Base-by-base conservation (phyloP, 164 flowering plant genomes). In the Nymphaea colorata region DNA sequence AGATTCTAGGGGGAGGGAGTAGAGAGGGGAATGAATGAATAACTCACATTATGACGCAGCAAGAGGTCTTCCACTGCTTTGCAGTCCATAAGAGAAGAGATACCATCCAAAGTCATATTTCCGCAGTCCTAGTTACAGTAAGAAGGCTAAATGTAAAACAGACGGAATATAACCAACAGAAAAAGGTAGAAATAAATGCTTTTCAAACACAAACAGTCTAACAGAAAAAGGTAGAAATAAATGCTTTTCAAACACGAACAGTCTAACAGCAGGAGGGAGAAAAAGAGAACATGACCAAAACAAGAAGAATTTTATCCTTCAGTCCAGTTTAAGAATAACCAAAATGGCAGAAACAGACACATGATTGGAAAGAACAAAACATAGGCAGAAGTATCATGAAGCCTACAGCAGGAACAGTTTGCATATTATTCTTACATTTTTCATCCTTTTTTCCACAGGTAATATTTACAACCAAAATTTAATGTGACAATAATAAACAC, bases 1-100 rank as follows among this genome's bases (percentile, higher is more conserved):
- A 25, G 36, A 25, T 25, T 25, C 36, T 25, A 25, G 36, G 36
- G 36, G 36, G 36, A 25, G 36, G 36, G 36, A 25, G 36, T 25
- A 25, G 36, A 25, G 36, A 25, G 36, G 36, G 36, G 36, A 25
- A 25, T 0, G 36, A 25, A 25, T 25, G 18, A 51, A 65, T 44
- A 44, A 70, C 91, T 88, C 75, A 90, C 96, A 76, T 76, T 88
- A 75, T 90, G 96, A 41, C 90, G 88, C 74, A 90, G 76, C 59
- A 73, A 68, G 47, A 90, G 80, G 75, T 84, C 87, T 82, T 88
- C 89, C 75, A 90, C 78, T 51, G 89, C 92, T 68, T 44, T 70
- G 77, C 94, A 90, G 66, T 80, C 76, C 64, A 81, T 70, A 71
- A 90, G 83, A 67, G 82, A 73, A 69, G 73, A 67, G 47, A 83